Evolutionary conservation across 148 eudicot genomes (phyloP).

Genomic region (Fagopyrum tataricum): DNA sequence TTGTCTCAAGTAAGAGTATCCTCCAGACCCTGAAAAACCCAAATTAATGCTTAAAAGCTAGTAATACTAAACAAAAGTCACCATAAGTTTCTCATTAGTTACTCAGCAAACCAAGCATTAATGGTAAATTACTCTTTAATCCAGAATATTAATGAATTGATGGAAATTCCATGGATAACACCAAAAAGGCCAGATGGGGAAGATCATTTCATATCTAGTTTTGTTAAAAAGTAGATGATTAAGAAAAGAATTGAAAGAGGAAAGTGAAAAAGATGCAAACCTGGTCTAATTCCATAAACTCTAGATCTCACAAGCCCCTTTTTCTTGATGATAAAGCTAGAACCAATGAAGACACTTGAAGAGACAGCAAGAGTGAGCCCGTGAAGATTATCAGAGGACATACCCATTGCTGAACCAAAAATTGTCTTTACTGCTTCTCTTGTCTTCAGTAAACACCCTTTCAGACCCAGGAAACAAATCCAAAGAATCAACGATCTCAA

Average conservation of each 20-base stretch:
- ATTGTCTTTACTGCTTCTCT: neutral
- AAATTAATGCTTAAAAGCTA: conserved; percentile 1
- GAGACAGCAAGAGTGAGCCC: conserved; percentile 74
- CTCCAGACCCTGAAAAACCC: conserved; percentile 65
- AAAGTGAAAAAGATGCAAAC: conserved; percentile 24
- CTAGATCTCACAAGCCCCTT: conserved; percentile 78
- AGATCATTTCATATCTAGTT: neutral
- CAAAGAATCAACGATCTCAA: neutral
- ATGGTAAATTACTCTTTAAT: neutral
- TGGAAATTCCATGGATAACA: neutral
- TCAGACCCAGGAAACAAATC: neutral
- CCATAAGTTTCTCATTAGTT: neutral
- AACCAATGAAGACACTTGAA: conserved; percentile 83
- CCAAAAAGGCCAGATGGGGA: too few relatives aligned
- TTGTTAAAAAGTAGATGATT: neutral
- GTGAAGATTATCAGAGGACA: conserved; percentile 50
- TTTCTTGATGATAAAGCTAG: conserved; percentile 90
- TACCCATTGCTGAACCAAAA: conserved; percentile 25
- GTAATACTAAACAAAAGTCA: neutral
- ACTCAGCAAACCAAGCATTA: neutral
- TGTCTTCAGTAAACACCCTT: neutral
- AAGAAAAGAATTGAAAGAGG: neutral
- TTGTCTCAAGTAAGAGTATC: conserved; percentile 66
- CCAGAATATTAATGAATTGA: neutral
- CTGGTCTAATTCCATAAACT: conserved; percentile 63